A percentile compares a stretch with the other conserved stretches of the same genome.
phyloP scores from a whole-genome alignment of 495 filamentous ascomycete genomes.

The Hypoxylon subgilvum region DNA sequence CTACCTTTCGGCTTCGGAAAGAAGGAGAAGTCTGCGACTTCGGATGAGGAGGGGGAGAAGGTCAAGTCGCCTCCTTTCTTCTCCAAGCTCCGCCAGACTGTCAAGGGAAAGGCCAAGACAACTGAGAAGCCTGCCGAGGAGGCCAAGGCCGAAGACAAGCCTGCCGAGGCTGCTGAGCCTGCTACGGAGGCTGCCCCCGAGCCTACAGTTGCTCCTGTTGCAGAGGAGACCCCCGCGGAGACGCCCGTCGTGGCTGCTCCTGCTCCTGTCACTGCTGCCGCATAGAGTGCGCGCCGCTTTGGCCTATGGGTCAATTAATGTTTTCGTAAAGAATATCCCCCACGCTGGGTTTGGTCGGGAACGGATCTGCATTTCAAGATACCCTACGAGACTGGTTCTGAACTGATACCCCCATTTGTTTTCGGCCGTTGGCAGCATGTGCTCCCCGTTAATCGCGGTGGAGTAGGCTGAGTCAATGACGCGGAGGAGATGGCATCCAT shows the following conservation, averaged over 20 bases:
- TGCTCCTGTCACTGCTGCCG: conserved; percentile 55
- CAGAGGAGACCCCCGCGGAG: conserved; percentile 45
- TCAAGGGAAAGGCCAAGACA: conserved; percentile 54
- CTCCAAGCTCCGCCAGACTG: conserved; percentile 64
- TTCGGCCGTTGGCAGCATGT: conserved; percentile 28
- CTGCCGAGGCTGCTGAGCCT: conserved; percentile 60
- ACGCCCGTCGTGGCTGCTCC: conserved; percentile 46
- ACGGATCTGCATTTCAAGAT: conserved; percentile 64
- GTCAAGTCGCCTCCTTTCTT: conserved; percentile 60
- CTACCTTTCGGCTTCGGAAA: conserved; percentile 59
- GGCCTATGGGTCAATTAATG: conserved; percentile 39
- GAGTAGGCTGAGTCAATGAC: conserved; percentile 26
- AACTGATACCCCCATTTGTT: conserved; percentile 54
- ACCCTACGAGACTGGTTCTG: conserved; percentile 59
- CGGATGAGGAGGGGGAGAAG: conserved; percentile 61
- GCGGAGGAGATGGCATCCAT: conserved; percentile 37
- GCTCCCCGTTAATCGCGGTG: conserved; percentile 15
- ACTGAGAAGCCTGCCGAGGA: conserved; percentile 57
- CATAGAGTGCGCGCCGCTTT: conserved; percentile 48
- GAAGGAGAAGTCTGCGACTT: conserved; percentile 57
- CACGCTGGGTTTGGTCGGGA: conserved; percentile 53
- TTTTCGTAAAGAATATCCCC: conserved; percentile 43
- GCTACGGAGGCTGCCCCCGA: conserved; percentile 52
- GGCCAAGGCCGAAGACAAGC: conserved; percentile 48
- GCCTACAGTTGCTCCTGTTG: conserved; percentile 41